Conservation (phyloP, 2,329 filamentous ascomycete genomes). For the Penicillium janthinellum region DNA sequence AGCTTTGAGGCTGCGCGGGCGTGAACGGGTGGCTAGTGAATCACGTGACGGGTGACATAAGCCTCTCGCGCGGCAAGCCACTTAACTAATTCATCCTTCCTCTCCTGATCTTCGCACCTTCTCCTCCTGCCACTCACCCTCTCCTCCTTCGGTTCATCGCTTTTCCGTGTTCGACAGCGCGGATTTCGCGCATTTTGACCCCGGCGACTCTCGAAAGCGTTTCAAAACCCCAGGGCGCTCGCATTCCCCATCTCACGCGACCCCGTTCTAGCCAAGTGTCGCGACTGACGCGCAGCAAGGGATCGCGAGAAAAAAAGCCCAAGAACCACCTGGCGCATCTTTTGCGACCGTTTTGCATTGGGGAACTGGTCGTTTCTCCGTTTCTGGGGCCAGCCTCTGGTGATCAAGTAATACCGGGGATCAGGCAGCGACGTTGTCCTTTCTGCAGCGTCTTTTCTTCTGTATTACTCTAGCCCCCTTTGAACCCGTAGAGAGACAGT, state of each 20-base stretch:
- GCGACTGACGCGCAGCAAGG: constrained; percentile 31
- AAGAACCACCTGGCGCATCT: constrained; percentile 19
- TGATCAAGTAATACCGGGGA: constrained; percentile 40
- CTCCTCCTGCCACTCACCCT: background rate
- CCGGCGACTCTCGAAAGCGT: background rate
- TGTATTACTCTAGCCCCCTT: constrained; percentile 45
- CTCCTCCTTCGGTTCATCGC: constrained; percentile 5
- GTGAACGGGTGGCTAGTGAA: constrained; percentile 5
- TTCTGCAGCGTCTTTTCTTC: constrained; percentile 37
- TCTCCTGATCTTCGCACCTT: constrained; percentile 7
- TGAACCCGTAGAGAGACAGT: constrained; percentile 43
- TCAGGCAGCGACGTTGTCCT: constrained; percentile 29
- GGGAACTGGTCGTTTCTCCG: constrained; percentile 20
- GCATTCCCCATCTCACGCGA: constrained; percentile 26
- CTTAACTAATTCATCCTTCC: constrained; percentile 6
- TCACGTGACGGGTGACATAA: constrained; percentile 15
- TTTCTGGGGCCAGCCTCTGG: constrained; percentile 25
- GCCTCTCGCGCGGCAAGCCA: constrained; percentile 3
- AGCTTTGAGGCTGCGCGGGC: constrained; percentile 11
- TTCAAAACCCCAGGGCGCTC: background rate
- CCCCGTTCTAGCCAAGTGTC: constrained; percentile 33
- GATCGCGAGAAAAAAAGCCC: constrained; percentile 22
- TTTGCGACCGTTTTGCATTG: constrained; percentile 16
- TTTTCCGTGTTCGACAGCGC: background rate
- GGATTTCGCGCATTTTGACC: background rate